Base-by-base conservation (phyloP, 2,329 filamentous ascomycete species). In the Aureobasidium sp. region DNA sequence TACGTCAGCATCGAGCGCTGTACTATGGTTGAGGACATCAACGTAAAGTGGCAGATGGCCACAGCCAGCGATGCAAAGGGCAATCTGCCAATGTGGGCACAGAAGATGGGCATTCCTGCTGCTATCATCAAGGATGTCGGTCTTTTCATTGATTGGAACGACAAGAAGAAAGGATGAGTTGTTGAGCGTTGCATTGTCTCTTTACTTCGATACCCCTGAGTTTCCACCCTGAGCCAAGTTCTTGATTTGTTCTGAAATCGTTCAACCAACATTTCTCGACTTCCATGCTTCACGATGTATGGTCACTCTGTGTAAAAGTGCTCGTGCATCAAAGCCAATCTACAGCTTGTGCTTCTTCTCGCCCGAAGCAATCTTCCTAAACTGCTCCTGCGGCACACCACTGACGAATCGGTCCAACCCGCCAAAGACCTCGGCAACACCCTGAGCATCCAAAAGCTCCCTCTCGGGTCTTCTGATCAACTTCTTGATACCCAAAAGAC, bases 321-420 rank as follows among this genome's bases (percentile, higher is more conserved):
- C 14, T 12, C 14, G 15, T 53, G 17, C n/a, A 39, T 22, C 25
- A 4, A 39, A 62, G 52, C 52, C 22, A 22, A 49, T 64, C 51
- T 56, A 96, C 73, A 97, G 77, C 79, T 97, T 97, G 78, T 99
- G 94, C 73, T 87, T 90, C 84, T 97, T 97, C 81, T 94, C 85
- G 14, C 93, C 91, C 65, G 81, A 85, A 1, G 91, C 91, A 72
- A 97, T 78, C 81, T 89, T 92, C 70, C 82, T 78, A 72, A 97
- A 97, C 79, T 97, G 90, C 73, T 88, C 83, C 79, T 97, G 91
- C 22, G 94, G 94, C 47, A 91, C 81, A 0, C 91, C 91, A 64
- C 78, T 83, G 67, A 90, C 73, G 71, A 97, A 97, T 63, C 91
- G 80, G 65, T 92, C 87, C 71, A 97, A 73, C 0, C 92, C 93